Evolutionary conservation across 805 yeast species (phyloP), one percentile per base, ranked within the genome.

Genomic region (Suhomyces kilbournensis): DNA sequence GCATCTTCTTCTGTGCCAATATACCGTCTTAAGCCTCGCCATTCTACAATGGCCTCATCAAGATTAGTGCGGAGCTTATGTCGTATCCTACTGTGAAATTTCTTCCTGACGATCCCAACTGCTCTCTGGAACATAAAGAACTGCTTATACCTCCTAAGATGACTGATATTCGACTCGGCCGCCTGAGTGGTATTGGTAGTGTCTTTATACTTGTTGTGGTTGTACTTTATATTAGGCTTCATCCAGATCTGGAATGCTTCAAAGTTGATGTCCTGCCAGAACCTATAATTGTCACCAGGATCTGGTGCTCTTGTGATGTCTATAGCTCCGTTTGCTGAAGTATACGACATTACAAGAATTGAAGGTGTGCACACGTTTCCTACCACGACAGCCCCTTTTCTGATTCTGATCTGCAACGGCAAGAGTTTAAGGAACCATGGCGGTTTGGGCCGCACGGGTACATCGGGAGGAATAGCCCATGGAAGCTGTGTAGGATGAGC

Each of bases 321-420:
- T 1, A 86, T 53, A 0, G 74, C 51, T 0, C 90, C 91, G 12
- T 69, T 69, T 1, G 83, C 83, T 1, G 74, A 64, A 4, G 78
- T 74, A 60, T 78, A 86, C 7, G 90, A 84, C 3, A 79, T 72
- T 3, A 90, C 83, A 44, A 88, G 56, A 9, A 94, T 69, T 0
- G 92, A 82, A 1, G 94, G 85, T 0, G 97, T 90, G 14, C 82
- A 78, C 53, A 78, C 76, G 66, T 92, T 93, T 7, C 99, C 99
- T 19, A 90, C 61, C 1, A 90, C 86, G 25, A 90, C 47, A 0
- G 96, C 86, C 1, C 93, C 90, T 51, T 81, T 85, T 44, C 74
- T 79, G 10, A 89, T 72, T 7, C 72, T 68, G 2, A 90, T 47
- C 12, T 81, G 79, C 2, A 93, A 58, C 0, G 99, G 99, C 9